These are phyloP conservation scores for Ustilago bromivora DNA, from an alignment of 1,284 basidiomycete genomes.

Conservation along the genomic window DNA sequence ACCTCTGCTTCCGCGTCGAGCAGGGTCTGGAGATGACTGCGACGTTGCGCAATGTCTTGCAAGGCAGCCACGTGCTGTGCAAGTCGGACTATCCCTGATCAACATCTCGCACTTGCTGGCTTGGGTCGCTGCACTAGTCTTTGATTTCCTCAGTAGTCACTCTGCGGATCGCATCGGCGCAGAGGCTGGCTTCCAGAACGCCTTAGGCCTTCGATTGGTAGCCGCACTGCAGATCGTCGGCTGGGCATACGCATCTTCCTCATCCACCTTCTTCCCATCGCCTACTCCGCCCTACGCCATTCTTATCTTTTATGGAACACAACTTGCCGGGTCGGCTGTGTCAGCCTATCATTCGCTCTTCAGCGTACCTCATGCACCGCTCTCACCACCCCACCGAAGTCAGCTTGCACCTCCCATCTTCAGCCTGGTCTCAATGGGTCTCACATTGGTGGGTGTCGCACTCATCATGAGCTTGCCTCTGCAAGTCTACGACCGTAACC, in stretches of 20 bases:
- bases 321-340: conserved; percentile 16
- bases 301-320: conserved; percentile 20
- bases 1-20: conserved; percentile 15
- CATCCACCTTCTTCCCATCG: conserved; percentile 17
- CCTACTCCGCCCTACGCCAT: conserved; percentile 33
- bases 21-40: not conserved
- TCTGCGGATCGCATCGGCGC: conserved; percentile 5
- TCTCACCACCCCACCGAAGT: conserved; percentile 16
- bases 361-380: conserved; percentile 14
- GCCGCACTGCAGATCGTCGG: conserved; percentile 17
- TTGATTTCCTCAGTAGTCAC: not conserved
- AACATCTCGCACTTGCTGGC: conserved; percentile 23
- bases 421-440: conserved; percentile 10
- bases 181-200: conserved; percentile 24
- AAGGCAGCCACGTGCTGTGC: conserved; percentile 20
- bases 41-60: not conserved
- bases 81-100: conserved; percentile 16
- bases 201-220: conserved; percentile 8
- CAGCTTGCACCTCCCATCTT: conserved; percentile 29
- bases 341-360: conserved; percentile 30
- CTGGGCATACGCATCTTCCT: conserved; percentile 24
- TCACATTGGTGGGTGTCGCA: conserved; percentile 7
- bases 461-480: conserved; percentile 37
- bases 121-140: conserved; percentile 16
- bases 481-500: conserved; percentile 38